Percentiles rank a stretch among this genome's conserved stretches.
phyloP scores from a whole-genome alignment of 148 eudicot species.

The Vaccinium vitisidaea region DNA sequence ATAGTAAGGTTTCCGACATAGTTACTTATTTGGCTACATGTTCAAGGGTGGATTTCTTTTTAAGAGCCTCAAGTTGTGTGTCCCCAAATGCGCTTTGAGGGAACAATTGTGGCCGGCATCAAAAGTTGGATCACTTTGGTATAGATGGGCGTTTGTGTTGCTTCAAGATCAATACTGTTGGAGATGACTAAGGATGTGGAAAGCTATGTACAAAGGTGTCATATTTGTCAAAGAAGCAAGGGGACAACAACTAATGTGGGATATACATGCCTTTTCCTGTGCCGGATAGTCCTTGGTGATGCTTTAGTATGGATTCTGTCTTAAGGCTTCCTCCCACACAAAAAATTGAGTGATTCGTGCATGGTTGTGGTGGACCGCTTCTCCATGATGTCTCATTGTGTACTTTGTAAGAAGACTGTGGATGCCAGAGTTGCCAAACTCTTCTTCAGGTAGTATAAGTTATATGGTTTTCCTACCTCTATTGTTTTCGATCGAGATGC shows the following conservation, averaged over 20 bases:
- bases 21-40: not conserved
- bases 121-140: not conserved
- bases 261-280: not conserved
- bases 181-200: not conserved
- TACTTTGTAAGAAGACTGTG: not conserved
- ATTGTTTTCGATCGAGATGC: not conserved
- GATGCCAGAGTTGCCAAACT: not conserved
- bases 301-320: not conserved
- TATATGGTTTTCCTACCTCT: not conserved
- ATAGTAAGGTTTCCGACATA: not conserved
- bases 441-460: not conserved
- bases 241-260: not conserved
- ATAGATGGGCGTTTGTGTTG: not conserved
- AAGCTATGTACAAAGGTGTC: not conserved
- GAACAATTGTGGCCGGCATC: not conserved
- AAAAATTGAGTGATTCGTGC: not conserved
- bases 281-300: not conserved
- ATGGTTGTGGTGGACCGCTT: not conserved
- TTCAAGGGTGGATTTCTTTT: not conserved
- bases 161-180: not conserved
- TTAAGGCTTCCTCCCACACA: not conserved
- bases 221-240: not conserved
- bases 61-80: not conserved
- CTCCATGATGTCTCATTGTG: not conserved
- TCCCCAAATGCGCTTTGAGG: not conserved